Evolutionary conservation across 331 rosid genomes (phyloP), one percentile per base, ranked within the genome.

Genomic region (Quercus lobata): DNA sequence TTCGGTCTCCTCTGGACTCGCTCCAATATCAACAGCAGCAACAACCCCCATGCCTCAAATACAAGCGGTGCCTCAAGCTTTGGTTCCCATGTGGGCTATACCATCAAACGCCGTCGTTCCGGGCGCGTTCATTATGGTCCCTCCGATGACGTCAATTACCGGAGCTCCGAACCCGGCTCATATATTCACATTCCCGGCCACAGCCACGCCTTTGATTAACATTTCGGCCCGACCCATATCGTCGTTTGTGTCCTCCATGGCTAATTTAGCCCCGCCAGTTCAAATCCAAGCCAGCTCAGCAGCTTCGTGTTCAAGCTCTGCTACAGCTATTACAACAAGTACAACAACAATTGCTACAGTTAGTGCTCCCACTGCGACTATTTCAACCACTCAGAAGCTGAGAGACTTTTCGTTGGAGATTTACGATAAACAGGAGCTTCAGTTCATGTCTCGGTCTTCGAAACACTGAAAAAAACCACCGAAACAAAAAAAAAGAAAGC

Each of bases 31-130:
- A 0, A 71, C 63, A 11, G 9, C 79, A 11, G 5, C 79, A 5
- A 29, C 78, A 1, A 8, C 78, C 3, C 6, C 76, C 19, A 41
- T 41, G 9, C 82, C 17, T 22, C 76, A 18, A 24, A 79, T 71
- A 52, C 94, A 89, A 73, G 76, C 80, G 18, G 77, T 82, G 46
- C 76, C 84, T 3, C 94, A 87, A 77, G 88, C 87, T 7, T 4
- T 92, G 53, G 88, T 91, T 7, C 98, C 98, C 41, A 79, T 91
- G 88, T 91, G 98, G 98, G 90, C 95, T 53, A 88, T 93, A 29
- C 91, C 95, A 0, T 87, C 98, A 17, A 93, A 90, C 93, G 90
- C 84, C 25, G 84, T 91, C 57, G 91, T 91, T 69, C 90, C 89
- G 0, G 92, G 94, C 1, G 81, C 98, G 14, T 89, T 90, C 78